Percentiles rank a stretch among this genome's conserved stretches.
Conservation (phyloP, 352 stramenopile species). For the Pythium oligandrum region DNA sequence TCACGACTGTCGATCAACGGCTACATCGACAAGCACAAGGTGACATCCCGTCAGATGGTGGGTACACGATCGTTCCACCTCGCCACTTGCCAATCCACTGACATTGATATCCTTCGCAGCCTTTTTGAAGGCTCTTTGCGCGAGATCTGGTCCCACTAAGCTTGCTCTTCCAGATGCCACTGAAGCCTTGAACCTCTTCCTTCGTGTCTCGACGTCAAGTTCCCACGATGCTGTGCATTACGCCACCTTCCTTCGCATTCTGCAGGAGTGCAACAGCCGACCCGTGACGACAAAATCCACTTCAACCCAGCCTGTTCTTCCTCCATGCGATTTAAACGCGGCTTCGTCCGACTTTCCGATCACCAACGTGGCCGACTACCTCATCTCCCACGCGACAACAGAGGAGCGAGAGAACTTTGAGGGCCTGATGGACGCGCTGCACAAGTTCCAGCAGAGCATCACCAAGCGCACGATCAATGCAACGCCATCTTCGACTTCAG, state of each 20-base stretch:
- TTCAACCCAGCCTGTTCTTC: neutral
- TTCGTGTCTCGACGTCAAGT: constrained; percentile 23
- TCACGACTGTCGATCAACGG: neutral
- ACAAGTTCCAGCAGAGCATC: constrained; percentile 31
- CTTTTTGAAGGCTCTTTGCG: constrained; percentile 25
- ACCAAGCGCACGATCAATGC: neutral
- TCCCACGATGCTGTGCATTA: constrained; percentile 25
- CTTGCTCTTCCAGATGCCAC: constrained; percentile 15
- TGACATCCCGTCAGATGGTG: neutral
- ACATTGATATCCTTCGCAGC: constrained; percentile 6
- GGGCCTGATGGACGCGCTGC: constrained; percentile 44
- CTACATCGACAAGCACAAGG: neutral
- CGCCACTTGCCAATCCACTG: no score
- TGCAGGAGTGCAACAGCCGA: constrained; percentile 11
- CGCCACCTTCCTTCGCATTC: constrained; percentile 26
- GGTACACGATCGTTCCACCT: neutral
- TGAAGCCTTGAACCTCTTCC: constrained; percentile 29
- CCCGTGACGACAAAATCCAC: neutral
- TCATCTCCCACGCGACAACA: constrained; percentile 36
- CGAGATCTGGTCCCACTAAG: constrained; percentile 5
- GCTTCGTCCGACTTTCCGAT: neutral
- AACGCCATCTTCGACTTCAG: neutral
- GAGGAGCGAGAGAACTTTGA: constrained; percentile 52
- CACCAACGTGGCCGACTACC: constrained; percentile 37
- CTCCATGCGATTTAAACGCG: neutral